Percentiles rank a stretch among this genome's conserved stretches.
phyloP scores from a whole-genome alignment of 768 basidiomycete genomes.

The Coprinopsis strossmayeri region DNA sequence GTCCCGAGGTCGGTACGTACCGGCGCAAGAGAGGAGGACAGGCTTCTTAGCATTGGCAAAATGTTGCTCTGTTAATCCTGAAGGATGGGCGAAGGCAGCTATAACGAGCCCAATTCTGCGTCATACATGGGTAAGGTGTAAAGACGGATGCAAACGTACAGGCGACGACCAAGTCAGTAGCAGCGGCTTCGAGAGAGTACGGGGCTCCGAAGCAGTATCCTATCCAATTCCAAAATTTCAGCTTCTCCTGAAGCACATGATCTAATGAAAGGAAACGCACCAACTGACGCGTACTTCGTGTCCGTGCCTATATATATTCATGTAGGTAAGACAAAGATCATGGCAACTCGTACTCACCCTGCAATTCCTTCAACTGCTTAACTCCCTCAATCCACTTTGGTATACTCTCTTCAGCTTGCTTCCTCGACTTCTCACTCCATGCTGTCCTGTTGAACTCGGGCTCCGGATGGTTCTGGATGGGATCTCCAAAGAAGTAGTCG shows the following conservation, averaged over 20 bases:
- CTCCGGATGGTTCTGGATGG: slow-evolving; percentile 29
- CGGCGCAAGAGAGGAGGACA: slow-evolving; percentile 48
- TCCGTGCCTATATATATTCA: slow-evolving; percentile 15
- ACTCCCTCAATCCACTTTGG: slow-evolving; percentile 50
- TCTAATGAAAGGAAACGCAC: background rate
- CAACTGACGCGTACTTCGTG: slow-evolving; percentile 38
- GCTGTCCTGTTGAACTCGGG: slow-evolving; percentile 29
- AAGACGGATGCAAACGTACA: slow-evolving; percentile 34
- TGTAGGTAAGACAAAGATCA: background rate
- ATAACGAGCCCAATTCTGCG: background rate
- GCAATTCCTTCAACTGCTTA: no score
- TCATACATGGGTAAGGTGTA: background rate
- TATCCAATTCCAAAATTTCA: background rate
- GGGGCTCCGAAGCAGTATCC: slow-evolving; percentile 56
- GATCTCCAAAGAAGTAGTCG: slow-evolving; percentile 62
- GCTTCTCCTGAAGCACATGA: background rate
- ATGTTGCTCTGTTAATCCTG: slow-evolving; percentile 38
- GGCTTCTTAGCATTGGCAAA: slow-evolving; percentile 45
- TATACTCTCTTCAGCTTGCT: slow-evolving; percentile 30
- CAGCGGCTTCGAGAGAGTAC: slow-evolving; percentile 39
- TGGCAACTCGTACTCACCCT: background rate
- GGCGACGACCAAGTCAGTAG: slow-evolving; percentile 39
- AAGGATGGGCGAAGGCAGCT: slow-evolving; percentile 57
- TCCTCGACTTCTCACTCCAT: slow-evolving; percentile 35
- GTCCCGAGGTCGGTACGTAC: slow-evolving; percentile 18